Conservation (phyloP, 352 stramenopile species). For the Phytophthora pisi region DNA sequence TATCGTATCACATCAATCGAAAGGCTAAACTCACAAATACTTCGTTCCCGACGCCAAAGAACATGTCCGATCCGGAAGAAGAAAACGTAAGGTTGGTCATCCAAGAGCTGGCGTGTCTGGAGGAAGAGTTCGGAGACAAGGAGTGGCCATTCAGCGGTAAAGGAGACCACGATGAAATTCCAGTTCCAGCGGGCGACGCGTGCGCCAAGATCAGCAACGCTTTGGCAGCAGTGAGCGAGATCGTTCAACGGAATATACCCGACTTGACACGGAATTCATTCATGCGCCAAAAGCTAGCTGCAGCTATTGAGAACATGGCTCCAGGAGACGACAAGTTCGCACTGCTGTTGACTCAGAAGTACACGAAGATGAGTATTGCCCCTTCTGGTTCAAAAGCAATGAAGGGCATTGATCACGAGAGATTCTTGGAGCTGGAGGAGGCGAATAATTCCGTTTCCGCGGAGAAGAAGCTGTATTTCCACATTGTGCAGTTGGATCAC, state of each 20-base stretch:
- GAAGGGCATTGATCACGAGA: not conserved
- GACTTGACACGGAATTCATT: not conserved
- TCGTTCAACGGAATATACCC: not conserved
- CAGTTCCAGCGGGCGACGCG: not conserved
- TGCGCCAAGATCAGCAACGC: not conserved
- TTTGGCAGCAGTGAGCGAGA: not conserved
- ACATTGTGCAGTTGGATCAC: not conserved
- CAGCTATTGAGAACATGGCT: not conserved
- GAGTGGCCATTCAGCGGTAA: slow-evolving; percentile 11
- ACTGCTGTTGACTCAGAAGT: not conserved
- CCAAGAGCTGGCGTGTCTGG: slow-evolving; percentile 1
- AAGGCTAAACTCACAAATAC: too few species aligned
- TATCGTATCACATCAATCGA: too few species aligned
- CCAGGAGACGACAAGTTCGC: not conserved
- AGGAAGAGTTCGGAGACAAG: slow-evolving; percentile 10
- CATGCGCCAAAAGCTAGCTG: not conserved
- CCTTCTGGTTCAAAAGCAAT: not conserved
- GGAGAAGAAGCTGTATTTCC: not conserved
- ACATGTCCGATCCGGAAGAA: not conserved
- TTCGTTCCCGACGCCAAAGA: not conserved
- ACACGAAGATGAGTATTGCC: not conserved
- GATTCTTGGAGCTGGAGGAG: not conserved
- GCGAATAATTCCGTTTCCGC: not conserved
- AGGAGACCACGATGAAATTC: not conserved
- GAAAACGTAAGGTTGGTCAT: slow-evolving; percentile 21